These are phyloP conservation scores for Pseudogymnoascus sp. DNA, from an alignment of 2,329 filamentous ascomycete genomes.

Conservation along the genomic window DNA sequence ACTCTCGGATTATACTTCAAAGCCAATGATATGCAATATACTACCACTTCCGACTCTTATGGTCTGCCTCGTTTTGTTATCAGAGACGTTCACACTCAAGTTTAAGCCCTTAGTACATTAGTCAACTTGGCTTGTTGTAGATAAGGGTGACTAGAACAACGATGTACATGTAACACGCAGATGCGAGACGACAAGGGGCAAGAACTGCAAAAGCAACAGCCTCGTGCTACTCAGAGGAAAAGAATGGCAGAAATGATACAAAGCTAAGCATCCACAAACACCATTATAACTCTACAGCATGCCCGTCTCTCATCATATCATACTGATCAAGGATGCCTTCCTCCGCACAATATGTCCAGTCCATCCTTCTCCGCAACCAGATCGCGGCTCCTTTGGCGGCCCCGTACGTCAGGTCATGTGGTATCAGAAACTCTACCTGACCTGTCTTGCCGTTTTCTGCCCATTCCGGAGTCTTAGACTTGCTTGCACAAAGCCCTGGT, in stretches of 20 bases:
- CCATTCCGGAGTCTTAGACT: neutral
- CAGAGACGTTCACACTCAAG: no score
- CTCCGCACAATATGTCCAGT: neutral
- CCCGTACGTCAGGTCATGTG: neutral
- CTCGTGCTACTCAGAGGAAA: no score
- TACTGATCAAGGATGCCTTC: neutral
- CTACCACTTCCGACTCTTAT: no score
- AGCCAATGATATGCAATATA: no score
- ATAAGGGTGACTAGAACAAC: no score
- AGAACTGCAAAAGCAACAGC: no score
- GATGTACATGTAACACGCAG: no score
- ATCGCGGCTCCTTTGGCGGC: neutral
- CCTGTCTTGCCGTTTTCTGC: neutral
- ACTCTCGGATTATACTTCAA: no score
- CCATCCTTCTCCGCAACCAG: neutral
- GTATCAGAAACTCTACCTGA: neutral
- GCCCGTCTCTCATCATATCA: neutral
- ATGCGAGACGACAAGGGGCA: no score
- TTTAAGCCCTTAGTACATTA: no score
- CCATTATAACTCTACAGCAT: neutral
- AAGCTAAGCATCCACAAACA: neutral
- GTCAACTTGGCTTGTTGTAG: no score
- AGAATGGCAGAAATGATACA: neutral
- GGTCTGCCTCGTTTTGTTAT: no score
- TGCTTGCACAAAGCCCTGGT: neutral